Evolutionary conservation across 805 yeast genomes (phyloP), one percentile per base, ranked within the genome.

Genomic region (Metschnikowia corniflorae): DNA sequence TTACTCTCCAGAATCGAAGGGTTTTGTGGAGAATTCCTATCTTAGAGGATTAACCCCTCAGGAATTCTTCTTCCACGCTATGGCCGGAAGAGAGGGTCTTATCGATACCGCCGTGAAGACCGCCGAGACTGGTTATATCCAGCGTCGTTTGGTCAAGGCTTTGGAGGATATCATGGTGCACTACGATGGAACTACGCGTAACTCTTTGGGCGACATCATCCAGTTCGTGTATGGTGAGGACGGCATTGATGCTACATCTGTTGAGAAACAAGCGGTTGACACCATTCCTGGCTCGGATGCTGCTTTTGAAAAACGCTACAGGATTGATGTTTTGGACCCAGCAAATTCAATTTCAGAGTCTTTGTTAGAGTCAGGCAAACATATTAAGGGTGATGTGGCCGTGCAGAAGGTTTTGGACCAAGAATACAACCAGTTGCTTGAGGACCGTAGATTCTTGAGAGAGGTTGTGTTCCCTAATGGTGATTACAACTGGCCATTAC

Each of bases 71-170:
- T 93, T 94, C 76, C 99, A 93, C 61, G 97, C 99, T 44, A 93
- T 93, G 69, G 89, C 97, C 2, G 99, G 99, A 58, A 86, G 99
- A 73, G 99, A 93, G 73, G 99, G 99, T 65, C 73, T 93, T 60
- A 97, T 93, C 41, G 99, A 93, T 73, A 93, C 99, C 16, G 99
- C 99, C 15, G 99, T 93, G 39, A 93, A 93, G 63, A 93, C 99
- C 22, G 99, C 99, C 3, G 99, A 93, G 68, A 89, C 97, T 18
- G 97, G 97, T 69, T 91, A 91, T 63, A 89, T 91, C 58, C 97
- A 91, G 69, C 91, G 97, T 74, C 91, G 97, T 76, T 71, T 91
- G 61, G 95, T 91, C 30, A 91, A 91, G 63, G 97, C 97, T 19
- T 70, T 89, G 65, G 97, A 89, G 60, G 97, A 89, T 68, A 87